Conservation (phyloP, 148 eudicot species). For the Oxyria digyna region DNA sequence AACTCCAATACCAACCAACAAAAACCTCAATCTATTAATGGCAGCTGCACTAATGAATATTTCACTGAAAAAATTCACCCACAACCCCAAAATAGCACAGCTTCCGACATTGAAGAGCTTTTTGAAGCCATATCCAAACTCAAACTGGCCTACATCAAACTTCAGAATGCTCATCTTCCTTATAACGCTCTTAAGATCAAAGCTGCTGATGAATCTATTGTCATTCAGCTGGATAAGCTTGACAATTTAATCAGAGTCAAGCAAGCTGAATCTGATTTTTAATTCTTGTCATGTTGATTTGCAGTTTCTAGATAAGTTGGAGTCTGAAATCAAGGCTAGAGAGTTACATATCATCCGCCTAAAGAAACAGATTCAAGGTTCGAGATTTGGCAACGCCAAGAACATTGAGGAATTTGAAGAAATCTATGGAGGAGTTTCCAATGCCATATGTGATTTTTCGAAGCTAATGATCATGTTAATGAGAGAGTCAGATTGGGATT, state of each 20-base stretch:
- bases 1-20: conserved; percentile 4
- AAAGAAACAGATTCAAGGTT: neutral
- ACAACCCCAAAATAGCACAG: conserved; percentile 11
- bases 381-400: neutral
- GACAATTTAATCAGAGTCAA: conserved; percentile 21
- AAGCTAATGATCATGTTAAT: conserved; percentile 35
- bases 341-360: neutral
- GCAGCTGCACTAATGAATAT: neutral
- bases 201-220: conserved; percentile 34
- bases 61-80: conserved; percentile 15
- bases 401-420: conserved; percentile 17
- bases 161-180: conserved; percentile 48
- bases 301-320: neutral
- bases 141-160: conserved; percentile 37
- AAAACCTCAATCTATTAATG: conserved; percentile 9
- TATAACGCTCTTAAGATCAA: conserved; percentile 31
- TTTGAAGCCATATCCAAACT: conserved; percentile 28
- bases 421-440: conserved; percentile 20
- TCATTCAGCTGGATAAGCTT: conserved; percentile 20
- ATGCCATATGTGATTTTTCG: conserved; percentile 34
- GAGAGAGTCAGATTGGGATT: conserved; percentile 51
- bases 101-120: conserved; percentile 18
- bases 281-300: conserved; percentile 14
- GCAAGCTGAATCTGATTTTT: conserved; percentile 12
- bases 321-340: neutral